Base-by-base conservation (phyloP, 2,329 filamentous ascomycete genomes). In the Aspergillus pseudoterreus region DNA sequence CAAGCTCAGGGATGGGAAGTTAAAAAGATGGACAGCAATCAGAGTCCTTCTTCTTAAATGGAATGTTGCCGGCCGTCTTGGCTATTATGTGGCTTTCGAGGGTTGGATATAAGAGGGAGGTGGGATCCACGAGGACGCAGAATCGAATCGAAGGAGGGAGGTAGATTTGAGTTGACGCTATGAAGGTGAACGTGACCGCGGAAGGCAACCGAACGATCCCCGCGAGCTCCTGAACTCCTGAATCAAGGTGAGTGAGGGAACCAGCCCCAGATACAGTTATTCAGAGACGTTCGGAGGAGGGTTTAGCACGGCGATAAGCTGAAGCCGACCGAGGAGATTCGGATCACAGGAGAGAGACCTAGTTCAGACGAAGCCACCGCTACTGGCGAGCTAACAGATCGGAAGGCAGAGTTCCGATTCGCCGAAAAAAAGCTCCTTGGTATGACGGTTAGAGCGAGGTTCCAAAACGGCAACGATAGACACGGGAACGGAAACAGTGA, bases 51-150 rank as follows among this genome's bases (percentile, higher is more conserved):
- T 30, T 30, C 27, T 53, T 55, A 51, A 51, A 54, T 59, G 65
- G 61, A 65, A 68, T 68, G 63, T 50, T 55, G 44, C 49, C 42
- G 48, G 35, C 51, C 39, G 51, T 63, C 59, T 66, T 67, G 62
- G 61, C 63, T 55, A 45, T 43, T 50, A 57, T 49, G 52, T 52
- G 35, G 45, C 38, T 51, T 54, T 53, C 52, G 47, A 49, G 27
- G 42, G 15, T 17, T n/a, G 50, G 57, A 59, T 61, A 58, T 60
- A 61, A 61, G 55, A 49, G 45, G 49, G 51, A 49, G 49, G 43
- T 3, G 51, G 47, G 38, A 41, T 41, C 43, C 52, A 49, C 39
- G 27, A 27, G 10, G 19, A 51, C 11, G 35, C 46, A 47, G 27
- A 32, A 36, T 22, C 22, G 19, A 21, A 22, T 22, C 22, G 21